Evolutionary conservation across 768 basidiomycete genomes (phyloP), one percentile per base, ranked within the genome.

Genomic region (Gelatoporia subvermispora): DNA sequence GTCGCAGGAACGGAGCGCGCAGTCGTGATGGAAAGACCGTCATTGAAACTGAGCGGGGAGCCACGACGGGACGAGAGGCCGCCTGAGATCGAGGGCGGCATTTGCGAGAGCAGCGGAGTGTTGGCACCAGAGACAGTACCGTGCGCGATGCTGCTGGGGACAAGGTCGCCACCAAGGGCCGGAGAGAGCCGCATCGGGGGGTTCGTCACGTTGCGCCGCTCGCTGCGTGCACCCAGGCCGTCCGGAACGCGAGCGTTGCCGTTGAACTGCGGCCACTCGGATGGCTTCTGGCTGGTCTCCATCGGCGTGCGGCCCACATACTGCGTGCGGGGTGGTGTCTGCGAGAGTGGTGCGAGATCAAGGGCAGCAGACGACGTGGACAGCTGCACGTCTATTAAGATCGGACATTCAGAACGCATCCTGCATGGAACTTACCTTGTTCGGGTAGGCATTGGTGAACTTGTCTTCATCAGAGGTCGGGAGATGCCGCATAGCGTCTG

Each of bases 201-300:
- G 60, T 85, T 88, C 3, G 87, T 88, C 35, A 85, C 84, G 23
- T 72, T 80, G 31, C 88, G 83, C 52, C 88, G 77, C 47, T 88
- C 85, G 24, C 69, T 58, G 47, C 84, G 77, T 36, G 74, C 70
- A 37, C 68, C 61, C 25, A 79, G 56, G 11, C 73, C 72, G 34
- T 90, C 88, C 28, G 81, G 79, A 23, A 72, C 77, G 58, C 85
- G 81, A 38, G 75, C 63, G 41, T 75, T 74, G 22, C 78, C 78
- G 40, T 80, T 72, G 68, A 93, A 96, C 65, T 93, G 91, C 25
- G 93, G 90, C 94, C 94, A 97, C 64, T 96, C 93, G 1, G 92
- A 92, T 8, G 88, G 75, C 64, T 84, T 86, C 61, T 85, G 84
- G 28, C 79, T 73, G 41, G 72, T 66, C 28, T 86, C 83, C 52